Conservation (phyloP, 2,329 filamentous ascomycete species). For the Tothia fuscella region DNA sequence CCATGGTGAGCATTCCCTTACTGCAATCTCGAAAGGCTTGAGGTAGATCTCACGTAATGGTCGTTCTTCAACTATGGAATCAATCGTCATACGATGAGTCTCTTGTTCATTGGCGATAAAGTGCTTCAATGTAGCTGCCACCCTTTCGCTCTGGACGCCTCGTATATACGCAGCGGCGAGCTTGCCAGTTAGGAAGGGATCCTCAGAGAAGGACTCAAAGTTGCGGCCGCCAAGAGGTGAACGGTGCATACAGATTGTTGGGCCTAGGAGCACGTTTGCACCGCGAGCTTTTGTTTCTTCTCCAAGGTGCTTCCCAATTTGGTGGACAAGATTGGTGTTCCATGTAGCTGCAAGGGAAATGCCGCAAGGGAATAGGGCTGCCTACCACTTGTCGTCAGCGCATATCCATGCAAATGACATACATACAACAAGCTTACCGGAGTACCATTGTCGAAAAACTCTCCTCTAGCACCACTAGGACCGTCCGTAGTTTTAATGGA, state of each 20-base stretch:
- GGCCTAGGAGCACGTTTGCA: slow-evolving; percentile 60
- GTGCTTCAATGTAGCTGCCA: slow-evolving; percentile 70
- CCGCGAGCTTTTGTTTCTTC: slow-evolving; percentile 62
- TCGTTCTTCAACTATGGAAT: slow-evolving; percentile 52
- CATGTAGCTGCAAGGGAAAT: slow-evolving; percentile 69
- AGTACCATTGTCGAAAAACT: slow-evolving; percentile 48
- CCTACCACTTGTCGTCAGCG: slow-evolving; percentile 29
- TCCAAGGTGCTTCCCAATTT: slow-evolving; percentile 60
- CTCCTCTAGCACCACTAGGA: slow-evolving; percentile 57
- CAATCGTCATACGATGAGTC: slow-evolving; percentile 51
- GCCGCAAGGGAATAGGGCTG: slow-evolving; percentile 68
- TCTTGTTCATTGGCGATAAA: slow-evolving; percentile 66
- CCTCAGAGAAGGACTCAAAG: slow-evolving; percentile 79
- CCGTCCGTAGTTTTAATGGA: slow-evolving; percentile 56
- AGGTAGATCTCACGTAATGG: slow-evolving; percentile 59
- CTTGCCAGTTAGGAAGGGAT: slow-evolving; percentile 64
- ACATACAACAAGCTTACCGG: slow-evolving; percentile 20
- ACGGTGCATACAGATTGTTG: slow-evolving; percentile 71
- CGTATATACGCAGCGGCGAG: slow-evolving; percentile 60
- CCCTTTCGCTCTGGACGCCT: slow-evolving; percentile 59
- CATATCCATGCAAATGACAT: too few species aligned
- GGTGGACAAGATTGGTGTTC: slow-evolving; percentile 57
- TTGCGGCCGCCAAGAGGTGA: slow-evolving; percentile 74
- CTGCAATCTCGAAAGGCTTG: slow-evolving; percentile 62
- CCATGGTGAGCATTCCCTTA: slow-evolving; percentile 55